Base-by-base conservation (phyloP, 1,284 basidiomycete species). In the Cystobasidiaceae sp. region DNA sequence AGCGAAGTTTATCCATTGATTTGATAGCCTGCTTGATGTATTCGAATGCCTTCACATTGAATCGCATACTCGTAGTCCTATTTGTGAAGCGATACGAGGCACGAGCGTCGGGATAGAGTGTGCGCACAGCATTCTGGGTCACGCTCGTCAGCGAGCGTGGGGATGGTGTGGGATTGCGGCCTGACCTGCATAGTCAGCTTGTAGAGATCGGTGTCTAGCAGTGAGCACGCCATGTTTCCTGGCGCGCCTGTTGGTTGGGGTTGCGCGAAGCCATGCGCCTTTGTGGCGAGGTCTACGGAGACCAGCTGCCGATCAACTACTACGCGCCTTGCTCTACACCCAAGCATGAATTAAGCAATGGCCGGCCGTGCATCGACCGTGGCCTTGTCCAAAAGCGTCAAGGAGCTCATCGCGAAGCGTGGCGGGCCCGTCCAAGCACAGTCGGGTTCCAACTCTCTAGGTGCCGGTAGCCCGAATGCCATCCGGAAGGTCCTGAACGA, bases 161-260 rank as follows among this genome's bases (percentile, higher is more conserved):
- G n/a, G n/a, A n/a, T n/a, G n/a, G n/a, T n/a, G n/a, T n/a, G n/a
- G n/a, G n/a, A n/a, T n/a, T n/a, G n/a, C 2, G 6, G 19, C 17
- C 21, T 11, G 15, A 52, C 50, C 50, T 52, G 94, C 94, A 97
- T 98, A 0, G 93, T 93, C 56, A 97, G 81, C 90, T 96, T 98
- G 85, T 98, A 97, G 43, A 97, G 80, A 76, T 98, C 94, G 0
- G 93, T 96, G 77, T 97, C 94, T n/a, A n/a, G n/a, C 62, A 98
- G 83, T 60, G 97, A 81, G 32, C 89, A 92, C 67, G 61, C 51
- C 61, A 64, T 64, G 61, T 15, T 48, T n/a, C n/a, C n/a, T n/a
- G n/a, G n/a, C n/a, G n/a, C n/a, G n/a, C n/a, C n/a, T n/a, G n/a
- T n/a, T n/a, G n/a, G n/a, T n/a, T n/a, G n/a, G n/a, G n/a, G n/a